A percentile compares a stretch with the other conserved stretches of the same genome.
phyloP scores from a whole-genome alignment of 1,139 yeast species.

The Candida frijolesensis region DNA sequence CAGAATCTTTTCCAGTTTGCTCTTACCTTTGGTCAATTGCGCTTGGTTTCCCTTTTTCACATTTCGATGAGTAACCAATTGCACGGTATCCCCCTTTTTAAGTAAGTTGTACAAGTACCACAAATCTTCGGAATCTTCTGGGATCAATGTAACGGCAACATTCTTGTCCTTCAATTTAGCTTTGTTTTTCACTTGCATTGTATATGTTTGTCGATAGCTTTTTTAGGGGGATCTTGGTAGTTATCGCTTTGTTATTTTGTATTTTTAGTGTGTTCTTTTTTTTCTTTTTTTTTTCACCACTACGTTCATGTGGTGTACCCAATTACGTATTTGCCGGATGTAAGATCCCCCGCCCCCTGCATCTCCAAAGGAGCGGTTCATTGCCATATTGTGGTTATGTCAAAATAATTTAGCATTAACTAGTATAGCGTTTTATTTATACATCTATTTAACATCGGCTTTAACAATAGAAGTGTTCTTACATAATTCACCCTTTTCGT shows the following conservation, averaged over 20 bases:
- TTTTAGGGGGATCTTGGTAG: not conserved
- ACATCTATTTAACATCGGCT: conserved; percentile 68
- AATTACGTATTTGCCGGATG: not conserved
- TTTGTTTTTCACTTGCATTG: conserved; percentile 19
- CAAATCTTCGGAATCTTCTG: conserved; percentile 90
- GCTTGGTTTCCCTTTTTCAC: conserved; percentile 46
- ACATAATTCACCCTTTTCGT: conserved; percentile 71
- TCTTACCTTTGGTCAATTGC: conserved; percentile 39
- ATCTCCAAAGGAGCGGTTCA: no score
- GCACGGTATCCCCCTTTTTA: conserved; percentile 73
- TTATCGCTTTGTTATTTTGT: not conserved
- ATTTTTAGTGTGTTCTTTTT: not conserved
- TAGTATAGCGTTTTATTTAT: not conserved
- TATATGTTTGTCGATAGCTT: not conserved
- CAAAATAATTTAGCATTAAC: not conserved
- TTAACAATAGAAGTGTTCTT: conserved; percentile 65
- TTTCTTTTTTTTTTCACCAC: not conserved
- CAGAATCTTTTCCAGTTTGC: conserved; percentile 58
- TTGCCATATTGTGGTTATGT: not conserved
- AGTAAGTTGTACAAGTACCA: conserved; percentile 87
- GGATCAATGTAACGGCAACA: conserved; percentile 66
- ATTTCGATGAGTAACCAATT: conserved; percentile 68
- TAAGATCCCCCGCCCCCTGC: not conserved
- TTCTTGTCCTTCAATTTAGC: conserved; percentile 52
- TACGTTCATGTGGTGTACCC: not conserved